Evolutionary conservation across 306 rosid species (phyloP).

Genomic region (Senna siamea): DNA sequence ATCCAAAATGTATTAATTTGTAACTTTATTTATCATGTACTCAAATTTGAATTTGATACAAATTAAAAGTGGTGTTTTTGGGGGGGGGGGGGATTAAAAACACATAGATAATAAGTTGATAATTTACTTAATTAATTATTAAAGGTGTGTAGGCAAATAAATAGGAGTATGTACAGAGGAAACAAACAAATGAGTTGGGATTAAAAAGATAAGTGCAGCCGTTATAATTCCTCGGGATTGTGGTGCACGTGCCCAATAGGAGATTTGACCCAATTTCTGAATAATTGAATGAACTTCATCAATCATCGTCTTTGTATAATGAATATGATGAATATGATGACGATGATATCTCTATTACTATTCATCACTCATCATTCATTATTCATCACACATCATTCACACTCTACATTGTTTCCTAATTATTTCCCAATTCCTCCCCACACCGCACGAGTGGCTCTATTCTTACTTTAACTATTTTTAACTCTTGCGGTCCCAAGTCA

Average conservation of each 20-base stretch:
- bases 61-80: too few relatives aligned
- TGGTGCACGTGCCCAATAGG: slow-evolving; percentile 53
- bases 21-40: too few relatives aligned
- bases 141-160: too few relatives aligned
- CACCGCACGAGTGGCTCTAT: slow-evolving; percentile 53
- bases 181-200: not conserved
- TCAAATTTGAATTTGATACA: too few relatives aligned
- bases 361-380: not conserved
- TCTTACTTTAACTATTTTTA: too few relatives aligned
- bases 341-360: too few relatives aligned
- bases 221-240: slow-evolving; percentile 44
- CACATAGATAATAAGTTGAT: too few relatives aligned
- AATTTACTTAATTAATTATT: too few relatives aligned
- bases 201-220: slow-evolving; percentile 8
- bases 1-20: too few relatives aligned
- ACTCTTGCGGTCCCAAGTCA: slow-evolving; percentile 16
- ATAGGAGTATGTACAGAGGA: not conserved
- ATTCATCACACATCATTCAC: too few relatives aligned
- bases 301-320: not conserved
- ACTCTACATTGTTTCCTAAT: not conserved
- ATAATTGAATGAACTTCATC: slow-evolving; percentile 19
- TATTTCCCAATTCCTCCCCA: slow-evolving; percentile 37
- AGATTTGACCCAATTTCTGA: slow-evolving; percentile 2
- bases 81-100: too few relatives aligned
- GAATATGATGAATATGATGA: too few relatives aligned